phyloP scores from a whole-genome alignment of 495 filamentous ascomycete genomes.

The Xylaria palmicola region DNA sequence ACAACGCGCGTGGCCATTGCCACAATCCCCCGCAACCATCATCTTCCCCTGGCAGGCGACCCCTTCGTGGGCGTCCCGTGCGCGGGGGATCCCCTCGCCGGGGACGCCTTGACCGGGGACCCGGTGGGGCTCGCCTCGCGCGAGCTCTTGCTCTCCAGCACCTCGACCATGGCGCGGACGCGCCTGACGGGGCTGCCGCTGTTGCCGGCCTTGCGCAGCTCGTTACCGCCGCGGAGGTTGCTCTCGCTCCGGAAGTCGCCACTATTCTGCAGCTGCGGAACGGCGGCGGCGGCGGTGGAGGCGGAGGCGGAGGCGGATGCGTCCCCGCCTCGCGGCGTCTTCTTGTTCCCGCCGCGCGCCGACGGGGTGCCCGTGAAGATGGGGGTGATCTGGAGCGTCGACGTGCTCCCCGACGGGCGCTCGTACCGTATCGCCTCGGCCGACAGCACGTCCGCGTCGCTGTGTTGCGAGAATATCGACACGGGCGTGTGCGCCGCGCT shows the following conservation, averaged over 20 bases:
- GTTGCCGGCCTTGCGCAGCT: slow-evolving; percentile 23
- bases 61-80: slow-evolving; percentile 7
- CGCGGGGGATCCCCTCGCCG: slow-evolving; percentile 11
- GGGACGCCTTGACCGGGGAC: slow-evolving; percentile 31
- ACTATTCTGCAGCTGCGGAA: neutral
- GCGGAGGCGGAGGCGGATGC: too few relatives aligned
- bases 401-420: slow-evolving; percentile 3
- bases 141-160: slow-evolving; percentile 38
- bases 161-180: slow-evolving; percentile 50
- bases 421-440: slow-evolving; percentile 24
- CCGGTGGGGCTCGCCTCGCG: slow-evolving; percentile 32
- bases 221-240: slow-evolving; percentile 7
- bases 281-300: too few relatives aligned
- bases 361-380: neutral
- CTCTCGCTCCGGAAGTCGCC: slow-evolving; percentile 11
- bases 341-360: neutral
- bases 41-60: neutral
- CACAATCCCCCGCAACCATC: neutral
- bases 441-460: slow-evolving; percentile 26
- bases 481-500: slow-evolving; percentile 9
- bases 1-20: neutral
- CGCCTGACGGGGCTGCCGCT: slow-evolving; percentile 26
- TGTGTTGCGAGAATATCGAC: slow-evolving; percentile 11
- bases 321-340: neutral
- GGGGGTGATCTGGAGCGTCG: slow-evolving; percentile 10